Evolutionary conservation across 441 rosid species (phyloP).

Genomic region (Brassica hybrid): DNA sequence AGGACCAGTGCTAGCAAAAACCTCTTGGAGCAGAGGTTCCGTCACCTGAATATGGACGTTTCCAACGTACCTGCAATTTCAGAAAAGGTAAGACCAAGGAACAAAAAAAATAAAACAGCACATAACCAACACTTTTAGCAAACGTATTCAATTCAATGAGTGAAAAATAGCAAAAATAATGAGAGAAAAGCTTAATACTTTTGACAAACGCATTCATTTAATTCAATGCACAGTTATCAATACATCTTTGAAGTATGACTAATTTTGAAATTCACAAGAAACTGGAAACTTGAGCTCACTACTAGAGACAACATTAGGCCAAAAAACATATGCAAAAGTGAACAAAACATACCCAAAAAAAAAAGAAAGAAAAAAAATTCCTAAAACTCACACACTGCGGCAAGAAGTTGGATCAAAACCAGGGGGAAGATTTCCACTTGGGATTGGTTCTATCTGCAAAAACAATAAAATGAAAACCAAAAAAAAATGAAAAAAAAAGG

Average conservation of each 20-base stretch:
- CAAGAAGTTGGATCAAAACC: constrained; percentile 86
- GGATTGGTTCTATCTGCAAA: constrained; percentile 95
- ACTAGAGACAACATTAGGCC: constrained; percentile 13
- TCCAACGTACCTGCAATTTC: constrained; percentile 91
- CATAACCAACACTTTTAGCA: neutral
- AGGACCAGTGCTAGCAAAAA: constrained; percentile 94
- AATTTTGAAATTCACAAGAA: neutral
- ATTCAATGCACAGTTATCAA: constrained; percentile 5
- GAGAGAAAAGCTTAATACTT: neutral
- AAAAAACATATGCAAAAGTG: constrained; percentile 9
- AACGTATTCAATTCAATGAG: neutral
- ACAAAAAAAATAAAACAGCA: neutral
- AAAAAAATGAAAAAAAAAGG: constrained; percentile 34
- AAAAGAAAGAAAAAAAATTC: constrained; percentile 3
- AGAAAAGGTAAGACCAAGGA: constrained; percentile 37
- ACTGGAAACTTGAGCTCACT: constrained; percentile 24
- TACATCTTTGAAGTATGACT: neutral
- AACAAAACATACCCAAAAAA: constrained; percentile 11
- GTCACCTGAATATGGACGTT: constrained; percentile 90
- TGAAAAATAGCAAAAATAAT: neutral
- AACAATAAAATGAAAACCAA: constrained; percentile 38
- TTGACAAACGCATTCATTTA: neutral
- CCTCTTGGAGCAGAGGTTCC: constrained; percentile 97
- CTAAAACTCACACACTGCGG: constrained; percentile 95
- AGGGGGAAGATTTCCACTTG: constrained; percentile 97